Evolutionary conservation across 345 rosid genomes (phyloP), one percentile per base, ranked within the genome.

Genomic region (Syzygium oleosum): DNA sequence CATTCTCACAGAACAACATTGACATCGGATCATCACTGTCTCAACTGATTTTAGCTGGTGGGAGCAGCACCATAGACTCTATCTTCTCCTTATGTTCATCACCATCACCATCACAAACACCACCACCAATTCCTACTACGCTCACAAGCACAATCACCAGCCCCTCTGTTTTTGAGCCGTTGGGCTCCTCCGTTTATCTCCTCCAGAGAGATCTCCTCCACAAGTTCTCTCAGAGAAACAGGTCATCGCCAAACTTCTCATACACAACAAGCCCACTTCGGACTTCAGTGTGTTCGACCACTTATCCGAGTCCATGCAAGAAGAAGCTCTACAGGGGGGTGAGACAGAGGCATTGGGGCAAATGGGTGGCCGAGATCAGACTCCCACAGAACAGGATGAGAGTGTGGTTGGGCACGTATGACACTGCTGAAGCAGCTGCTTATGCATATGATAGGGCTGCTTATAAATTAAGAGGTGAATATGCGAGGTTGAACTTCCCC

Each of bases 341-440:
- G 88, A 95, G 99, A 87, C 99, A 98, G 94, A 94, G 99, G 88
- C 99, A 96, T 79, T 95, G 99, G 99, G 99, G 99, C 9, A 98
- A 96, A 93, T 98, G 99, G 99, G 99, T 98, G 29, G 99, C 99
- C 3, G 99, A 98, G 90, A 96, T 98, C 84, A 92, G 99, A 87
- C 91, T 96, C 15, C 99, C 99, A 4, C 99, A 98, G 87, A 98
- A 98, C 92, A 95, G 99, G 91, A 94, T 94, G 92, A 94, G 99
- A 43, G 97, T 98, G 34, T 96, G 99, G 99, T 89, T 98, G 52
- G 99, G 99, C 14, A 98, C 99, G 87, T 98, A 95, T 29, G 98
- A 96, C 22, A 94, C 98, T 4, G 97, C 99, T 0, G 97, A 98
- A 90, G 95, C 98, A 25, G 99, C 99, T 8, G 99, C 99, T 43